Evolutionary conservation across 78 protist species (phyloP), one percentile per base, ranked within the genome.

Genomic region (Dictyostelium firmibasis): DNA sequence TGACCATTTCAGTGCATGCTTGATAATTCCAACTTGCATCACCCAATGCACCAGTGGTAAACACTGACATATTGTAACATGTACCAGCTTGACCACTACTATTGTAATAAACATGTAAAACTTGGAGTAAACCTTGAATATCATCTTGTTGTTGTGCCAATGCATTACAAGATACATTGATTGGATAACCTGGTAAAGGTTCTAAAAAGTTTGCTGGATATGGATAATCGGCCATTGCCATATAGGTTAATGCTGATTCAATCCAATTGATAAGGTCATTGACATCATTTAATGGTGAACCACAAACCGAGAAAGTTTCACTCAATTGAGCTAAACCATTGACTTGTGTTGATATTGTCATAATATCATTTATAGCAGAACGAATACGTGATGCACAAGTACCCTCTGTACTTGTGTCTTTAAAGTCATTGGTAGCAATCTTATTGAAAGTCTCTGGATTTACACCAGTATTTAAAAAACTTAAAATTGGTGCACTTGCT

Each of bases 1-100:
- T 50, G 11, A 93, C 29, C 97, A 96, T 95, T 33, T 92, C 96
- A n/a, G 96, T 96, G 78, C 98, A 96, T 14, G 96, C 81, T 84
- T 96, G 97, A 79, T 87, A 91, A n/a, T 81, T 77, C 97, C 97
- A 95, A n/a, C 41, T 70, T 20, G 38, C 47, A 0, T 20, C 16
- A 10, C 43, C 92, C 11, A 88, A 38, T 16, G 67, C 78, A 3
- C 60, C 47, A 18, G 83, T 70, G 0, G 69, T 38, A 9, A 10
- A 78, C 0, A 82, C 60, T 0, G 81, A 36, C 9, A 31, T 43
- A 18, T 89, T 86, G 36, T 84, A 76, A 25, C 91, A 85, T 0
- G 2, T 0, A 13, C 76, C 88, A 4, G 72, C 94, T 27, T 70
- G 50, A 13, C 96, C 97, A n/a, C 86, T 57, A 23, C 38, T 38